Evolutionary conservation across 306 rosid species (phyloP), one percentile per base, ranked within the genome.

Genomic region (Citrullus colocynthis): DNA sequence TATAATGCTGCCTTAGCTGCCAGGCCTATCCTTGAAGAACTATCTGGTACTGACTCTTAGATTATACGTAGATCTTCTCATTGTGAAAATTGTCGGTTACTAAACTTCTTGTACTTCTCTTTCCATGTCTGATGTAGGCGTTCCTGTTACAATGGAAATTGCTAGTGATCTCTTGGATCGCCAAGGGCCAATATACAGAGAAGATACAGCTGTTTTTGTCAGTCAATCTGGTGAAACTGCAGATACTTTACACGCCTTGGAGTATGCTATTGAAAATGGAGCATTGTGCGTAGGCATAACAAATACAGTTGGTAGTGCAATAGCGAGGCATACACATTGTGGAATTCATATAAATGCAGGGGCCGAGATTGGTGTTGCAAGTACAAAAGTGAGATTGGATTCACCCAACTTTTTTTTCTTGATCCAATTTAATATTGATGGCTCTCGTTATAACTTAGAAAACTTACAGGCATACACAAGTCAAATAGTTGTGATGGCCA

Each of bases 141-240:
- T 95, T 78, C 97, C 99, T 67, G 99, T 95, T 80, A 92, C 97
- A 37, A 95, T 95, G 99, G 99, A 95, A 90, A 84, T 95, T 80
- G 99, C 99, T 44, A 95, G 99, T 87, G 99, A 95, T 86, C 85
- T 95, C 57, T 84, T 95, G 92, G 99, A 95, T 81, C 89, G 97
- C 77, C 96, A 92, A 83, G 99, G 99, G 75, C 97, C 96, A 44
- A 89, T 95, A 79, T 90, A 92, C 81, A 82, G 99, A 82, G 99
- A 95, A 86, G 99, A 95, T 85, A 95, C 99, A 21, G 96, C 97
- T 3, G 87, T 95, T 81, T 95, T 95, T 86, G 99, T 95, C 52
- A 95, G 99, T 86, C 99, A 95, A 79, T 95, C 99, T 24, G 99
- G 99, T 78, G 99, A 95, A 91, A 95, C 99, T 67, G 97, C 97